phyloP scores from a whole-genome alignment of 2,329 filamentous ascomycete genomes.

The Trichoderma atroviride region DNA sequence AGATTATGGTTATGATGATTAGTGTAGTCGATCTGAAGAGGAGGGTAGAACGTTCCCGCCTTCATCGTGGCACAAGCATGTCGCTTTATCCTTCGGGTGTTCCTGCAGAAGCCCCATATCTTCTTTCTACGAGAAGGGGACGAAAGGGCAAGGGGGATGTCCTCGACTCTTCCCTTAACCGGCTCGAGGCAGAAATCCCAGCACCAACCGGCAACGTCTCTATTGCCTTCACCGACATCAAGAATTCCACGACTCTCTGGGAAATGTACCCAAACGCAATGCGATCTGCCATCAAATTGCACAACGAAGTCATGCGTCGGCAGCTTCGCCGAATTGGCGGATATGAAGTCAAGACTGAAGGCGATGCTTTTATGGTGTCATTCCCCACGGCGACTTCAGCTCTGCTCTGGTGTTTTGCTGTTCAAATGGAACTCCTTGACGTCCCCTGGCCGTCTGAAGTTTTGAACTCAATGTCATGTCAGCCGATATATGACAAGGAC shows the following conservation, averaged over 20 bases:
- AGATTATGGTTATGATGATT: conserved; percentile 99
- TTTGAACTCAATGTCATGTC: conserved; percentile 80
- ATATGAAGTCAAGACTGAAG: conserved; percentile 99
- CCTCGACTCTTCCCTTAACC: conserved; percentile 83
- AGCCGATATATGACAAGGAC: conserved; percentile 80
- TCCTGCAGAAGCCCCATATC: conserved; percentile 65
- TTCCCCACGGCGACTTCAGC: conserved; percentile 96
- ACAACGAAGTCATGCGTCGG: conserved; percentile 95
- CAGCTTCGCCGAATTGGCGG: conserved; percentile 92
- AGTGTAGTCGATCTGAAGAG: conserved; percentile 89
- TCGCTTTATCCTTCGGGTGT: conserved; percentile 78
- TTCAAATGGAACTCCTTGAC: conserved; percentile 84
- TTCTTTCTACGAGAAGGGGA: conserved; percentile 64
- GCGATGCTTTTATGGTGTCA: conserved; percentile 98
- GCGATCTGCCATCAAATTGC: conserved; percentile 94
- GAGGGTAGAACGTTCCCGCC: conserved; percentile 71
- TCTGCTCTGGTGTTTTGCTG: conserved; percentile 93
- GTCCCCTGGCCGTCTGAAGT: conserved; percentile 94
- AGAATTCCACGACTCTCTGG: conserved; percentile 95
- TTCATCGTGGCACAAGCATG: conserved; percentile 78
- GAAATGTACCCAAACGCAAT: conserved; percentile 94
- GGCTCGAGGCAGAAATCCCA: conserved; percentile 87
- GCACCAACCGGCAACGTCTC: conserved; percentile 88
- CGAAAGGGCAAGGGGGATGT: conserved; percentile 66
- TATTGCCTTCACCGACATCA: conserved; percentile 98